A percentile compares a stretch with the other conserved stretches of the same genome.
These are phyloP conservation scores for Puccinia triticina DNA, from an alignment of 1,284 basidiomycete genomes.

Conservation along the genomic window DNA sequence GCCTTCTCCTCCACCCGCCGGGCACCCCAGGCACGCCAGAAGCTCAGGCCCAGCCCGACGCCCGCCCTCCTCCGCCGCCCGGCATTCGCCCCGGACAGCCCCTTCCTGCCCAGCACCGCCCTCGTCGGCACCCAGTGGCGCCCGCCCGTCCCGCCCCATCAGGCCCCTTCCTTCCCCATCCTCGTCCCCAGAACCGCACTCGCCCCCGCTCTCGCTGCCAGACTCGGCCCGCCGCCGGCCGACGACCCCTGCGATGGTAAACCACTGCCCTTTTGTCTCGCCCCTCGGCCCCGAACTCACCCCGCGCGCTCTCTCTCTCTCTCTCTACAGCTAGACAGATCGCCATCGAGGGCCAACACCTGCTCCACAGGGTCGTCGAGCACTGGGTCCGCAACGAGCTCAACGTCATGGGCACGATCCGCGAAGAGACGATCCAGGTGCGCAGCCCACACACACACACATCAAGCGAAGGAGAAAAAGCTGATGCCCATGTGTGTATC, in stretches of 20 bases:
- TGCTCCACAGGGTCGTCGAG: conserved; percentile 6
- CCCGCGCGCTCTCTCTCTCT: too few species aligned
- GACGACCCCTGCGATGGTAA: neutral
- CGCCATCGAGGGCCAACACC: neutral
- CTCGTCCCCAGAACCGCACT: conserved; percentile 4
- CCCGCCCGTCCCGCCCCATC: neutral
- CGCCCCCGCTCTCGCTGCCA: conserved; percentile 8
- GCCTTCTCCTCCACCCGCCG: neutral
- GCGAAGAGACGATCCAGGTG: conserved; percentile 45
- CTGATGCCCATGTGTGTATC: neutral
- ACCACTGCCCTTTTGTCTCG: too few species aligned
- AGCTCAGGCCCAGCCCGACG: neutral
- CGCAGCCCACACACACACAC: neutral
- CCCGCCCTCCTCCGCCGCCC: neutral
- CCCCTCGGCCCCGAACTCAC: too few species aligned
- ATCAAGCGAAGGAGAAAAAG: neutral
- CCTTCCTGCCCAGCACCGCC: neutral
- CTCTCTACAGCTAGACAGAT: conserved; percentile 1
- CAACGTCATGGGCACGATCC: conserved; percentile 44
- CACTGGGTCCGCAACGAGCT: conserved; percentile 42
- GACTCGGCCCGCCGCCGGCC: neutral
- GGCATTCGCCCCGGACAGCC: conserved; percentile 23
- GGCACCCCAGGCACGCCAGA: conserved; percentile 1
- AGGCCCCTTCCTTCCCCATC: conserved; percentile 9
- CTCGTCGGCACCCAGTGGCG: conserved; percentile 8